Base-by-base conservation (phyloP, 2,329 filamentous ascomycete species). In the Laburnicola sp. region DNA sequence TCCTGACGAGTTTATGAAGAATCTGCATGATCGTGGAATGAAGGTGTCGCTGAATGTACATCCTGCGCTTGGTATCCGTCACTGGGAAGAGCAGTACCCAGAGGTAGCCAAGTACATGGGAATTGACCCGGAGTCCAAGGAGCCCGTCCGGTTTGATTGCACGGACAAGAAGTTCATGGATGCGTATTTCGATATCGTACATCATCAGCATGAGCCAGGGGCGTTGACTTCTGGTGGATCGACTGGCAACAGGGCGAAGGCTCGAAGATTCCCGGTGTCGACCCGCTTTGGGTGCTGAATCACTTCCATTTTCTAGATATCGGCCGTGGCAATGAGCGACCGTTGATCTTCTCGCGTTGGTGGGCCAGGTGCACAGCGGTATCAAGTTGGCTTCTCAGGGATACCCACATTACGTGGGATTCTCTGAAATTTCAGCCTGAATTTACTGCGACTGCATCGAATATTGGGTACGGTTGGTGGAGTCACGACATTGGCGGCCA, bases 381-480 rank as follows among this genome's bases (percentile, higher is more conserved):
- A 86, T 52, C 84, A 85, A 0, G 75, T 86, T 22, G 84, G 84
- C 0, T 87, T 87, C 62, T 86, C 83, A 0, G 84, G 84, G 84
- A 87, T 56, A 80, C 80, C 0, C 68, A 82, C 38, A 79, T 81
- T 16, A 81, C 81, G 0, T 87, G 84, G 84, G 78, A 75, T 0
- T 83, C 81, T 0, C 75, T 87, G 11, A 66, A 77, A 10, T 87
- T 86, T 68, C 85, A 87, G 63, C 83, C 84, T 5, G 83, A 87
- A 60, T 87, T 87, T 60, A 87, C 85, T 0, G 81, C 83, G 2
- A 86, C 82, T 0, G 82, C 84, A 0, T 84, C 82, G 7, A 87
- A 87, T 65, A 85, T 87, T 51, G 84, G 84, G 0, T 87, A 84
- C 55, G 84, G 83, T 2, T 86, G 84, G 83, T 87, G 84, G 84